Percentiles rank a stretch among this genome's conserved stretches.
Evolutionary conservation across 2,329 filamentous ascomycete genomes (phyloP).

Genomic region (Ceratocystis eucalypticola): DNA sequence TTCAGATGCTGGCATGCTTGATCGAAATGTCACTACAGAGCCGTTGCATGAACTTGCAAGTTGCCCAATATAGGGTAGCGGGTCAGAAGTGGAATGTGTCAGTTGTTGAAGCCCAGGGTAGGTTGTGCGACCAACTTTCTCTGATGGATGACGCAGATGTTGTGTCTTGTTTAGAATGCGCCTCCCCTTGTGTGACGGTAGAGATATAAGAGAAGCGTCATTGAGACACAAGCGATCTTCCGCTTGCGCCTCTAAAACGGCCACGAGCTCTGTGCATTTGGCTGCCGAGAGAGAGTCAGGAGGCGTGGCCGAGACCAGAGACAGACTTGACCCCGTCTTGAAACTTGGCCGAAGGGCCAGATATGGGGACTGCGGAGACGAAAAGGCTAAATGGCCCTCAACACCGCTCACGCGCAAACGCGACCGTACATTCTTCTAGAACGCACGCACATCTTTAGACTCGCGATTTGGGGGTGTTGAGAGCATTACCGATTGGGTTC

Average conservation of each 20-base stretch:
- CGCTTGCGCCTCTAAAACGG: neutral
- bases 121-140: neutral
- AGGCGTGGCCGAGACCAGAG: neutral
- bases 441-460: slow-evolving; percentile 17
- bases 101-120: neutral
- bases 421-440: slow-evolving; percentile 20
- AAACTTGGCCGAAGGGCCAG: neutral
- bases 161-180: neutral
- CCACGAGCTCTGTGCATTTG: neutral
- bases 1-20: neutral
- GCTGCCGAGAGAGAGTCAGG: neutral
- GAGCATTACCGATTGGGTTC: neutral
- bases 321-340: neutral
- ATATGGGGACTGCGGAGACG: neutral
- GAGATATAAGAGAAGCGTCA: neutral
- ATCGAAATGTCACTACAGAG: neutral
- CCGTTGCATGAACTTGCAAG: neutral
- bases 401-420: slow-evolving; percentile 16
- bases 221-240: neutral
- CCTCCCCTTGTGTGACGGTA: neutral
- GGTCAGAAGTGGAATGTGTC: neutral
- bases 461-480: slow-evolving; percentile 14
- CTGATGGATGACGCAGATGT: neutral
- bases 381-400: slow-evolving; percentile 3
- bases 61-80: neutral